A percentile compares a stretch with the other conserved stretches of the same genome.
Conservation (phyloP, 202 grass and related monocot genomes). For the Dendrocalamus latiflorus region DNA sequence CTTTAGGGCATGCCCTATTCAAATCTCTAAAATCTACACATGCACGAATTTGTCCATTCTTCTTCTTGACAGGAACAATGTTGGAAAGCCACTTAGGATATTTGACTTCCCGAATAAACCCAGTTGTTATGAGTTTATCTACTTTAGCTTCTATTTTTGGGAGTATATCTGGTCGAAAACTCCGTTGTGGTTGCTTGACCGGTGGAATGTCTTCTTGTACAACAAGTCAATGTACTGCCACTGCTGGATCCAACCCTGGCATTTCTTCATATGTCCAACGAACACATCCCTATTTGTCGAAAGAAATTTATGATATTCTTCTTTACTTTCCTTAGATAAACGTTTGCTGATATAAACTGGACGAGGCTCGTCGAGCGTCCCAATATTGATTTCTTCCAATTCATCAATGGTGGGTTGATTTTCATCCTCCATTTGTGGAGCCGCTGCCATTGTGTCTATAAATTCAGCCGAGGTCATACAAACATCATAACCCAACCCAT, state of each 20-base stretch:
- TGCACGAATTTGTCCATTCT: no score
- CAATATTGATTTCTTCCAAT: neutral
- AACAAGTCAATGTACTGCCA: neutral
- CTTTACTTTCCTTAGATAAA: neutral
- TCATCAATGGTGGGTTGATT: neutral
- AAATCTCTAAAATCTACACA: no score
- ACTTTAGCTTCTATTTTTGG: no score
- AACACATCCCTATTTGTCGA: neutral
- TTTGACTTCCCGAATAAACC: no score
- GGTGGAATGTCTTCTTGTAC: neutral
- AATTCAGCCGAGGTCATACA: neutral
- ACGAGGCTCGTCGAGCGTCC: neutral
- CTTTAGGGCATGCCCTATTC: no score
- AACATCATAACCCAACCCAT: neutral
- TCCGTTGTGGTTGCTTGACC: neutral
- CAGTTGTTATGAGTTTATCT: no score
- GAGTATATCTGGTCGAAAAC: no score
- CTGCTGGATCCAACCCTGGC: neutral
- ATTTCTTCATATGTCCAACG: conserved; percentile 18
- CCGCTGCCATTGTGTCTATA: neutral
- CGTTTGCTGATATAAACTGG: neutral
- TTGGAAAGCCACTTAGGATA: no score
- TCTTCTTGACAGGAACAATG: no score
- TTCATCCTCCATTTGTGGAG: neutral
- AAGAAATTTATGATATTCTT: conserved; percentile 1